Evolutionary conservation across 306 rosid genomes (phyloP), one percentile per base, ranked within the genome.

Genomic region (Alnus glutinosa): DNA sequence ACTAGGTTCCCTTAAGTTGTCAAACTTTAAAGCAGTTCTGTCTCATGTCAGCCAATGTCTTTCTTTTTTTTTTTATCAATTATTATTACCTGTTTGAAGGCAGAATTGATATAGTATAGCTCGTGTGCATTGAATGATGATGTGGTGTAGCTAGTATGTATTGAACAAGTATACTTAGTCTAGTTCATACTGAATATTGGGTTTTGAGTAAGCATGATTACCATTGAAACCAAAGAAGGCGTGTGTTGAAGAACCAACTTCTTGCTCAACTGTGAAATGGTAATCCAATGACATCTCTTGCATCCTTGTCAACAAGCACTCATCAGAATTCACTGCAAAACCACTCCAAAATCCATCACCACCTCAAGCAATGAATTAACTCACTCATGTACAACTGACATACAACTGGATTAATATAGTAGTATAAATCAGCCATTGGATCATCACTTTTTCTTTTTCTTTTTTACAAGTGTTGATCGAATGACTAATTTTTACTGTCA

Each of bases 181-280:
- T 23, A 16, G 19, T 55, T 39, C 63, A 12, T 9, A 11, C 5
- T 42, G 10, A 55, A 36, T 23, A 23, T 23, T 7, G 1, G 48
- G 55, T 51, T 7, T 2, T 44, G 36, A 34, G 28, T 36, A 55
- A 59, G 23, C 1, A 47, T 3, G 54, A 13, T 52, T 83, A 95
- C 99, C 99, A 42, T 96, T 96, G 88, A 96, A 96, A 68, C 99
- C 99, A 79, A 96, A 96, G 91, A 96, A 96, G 66, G 99, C 99
- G 81, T 96, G 98, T 39, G 99, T 96, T 15, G 98, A 91, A 66
- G 99, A 96, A 0, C 99, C 99, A 85, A 96, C 99, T 93, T 96
- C 99, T 93, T 96, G 99, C 79, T 96, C 99, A 44, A 96, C 98
- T 4, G 85, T 96, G 87, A 96, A 96, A 90, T 96, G 99, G 84